These are phyloP conservation scores for Nakaseomyces nivariensis DNA, from an alignment of 1,139 yeast species.

Conservation along the genomic window DNA sequence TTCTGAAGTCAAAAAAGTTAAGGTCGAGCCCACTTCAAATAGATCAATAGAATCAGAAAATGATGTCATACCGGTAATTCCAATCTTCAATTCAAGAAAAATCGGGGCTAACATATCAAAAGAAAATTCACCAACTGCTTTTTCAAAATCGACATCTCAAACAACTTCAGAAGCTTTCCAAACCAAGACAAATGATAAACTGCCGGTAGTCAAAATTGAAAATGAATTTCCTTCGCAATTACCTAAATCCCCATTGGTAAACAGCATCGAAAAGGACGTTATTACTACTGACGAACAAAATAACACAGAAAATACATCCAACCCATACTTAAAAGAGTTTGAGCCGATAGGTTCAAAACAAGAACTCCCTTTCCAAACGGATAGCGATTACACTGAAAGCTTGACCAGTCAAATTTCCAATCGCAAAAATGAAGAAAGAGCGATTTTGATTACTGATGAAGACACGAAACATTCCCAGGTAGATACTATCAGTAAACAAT, in stretches of 20 bases:
- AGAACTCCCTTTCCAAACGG: neutral
- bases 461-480: neutral
- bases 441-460: neutral
- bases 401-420: neutral
- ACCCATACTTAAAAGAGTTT: neutral
- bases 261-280: neutral
- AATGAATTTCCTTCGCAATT: neutral
- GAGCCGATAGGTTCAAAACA: neutral
- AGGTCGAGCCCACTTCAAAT: neutral
- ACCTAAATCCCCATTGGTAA: neutral
- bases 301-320: neutral
- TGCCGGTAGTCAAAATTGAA: neutral
- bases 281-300: too few relatives aligned
- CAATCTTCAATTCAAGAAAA: slow-evolving; percentile 12
- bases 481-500: neutral
- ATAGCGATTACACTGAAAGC: neutral
- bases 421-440: neutral
- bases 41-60: neutral
- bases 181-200: neutral
- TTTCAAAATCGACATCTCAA: neutral
- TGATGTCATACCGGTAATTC: slow-evolving; percentile 10
- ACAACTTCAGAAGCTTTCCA: neutral
- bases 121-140: neutral
- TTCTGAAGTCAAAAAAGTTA: neutral
- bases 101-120: neutral